Percentiles rank a stretch among this genome's conserved stretches.
These are phyloP conservation scores for Fallopia convolvulus DNA, from an alignment of 148 eudicot genomes.

Conservation along the genomic window DNA sequence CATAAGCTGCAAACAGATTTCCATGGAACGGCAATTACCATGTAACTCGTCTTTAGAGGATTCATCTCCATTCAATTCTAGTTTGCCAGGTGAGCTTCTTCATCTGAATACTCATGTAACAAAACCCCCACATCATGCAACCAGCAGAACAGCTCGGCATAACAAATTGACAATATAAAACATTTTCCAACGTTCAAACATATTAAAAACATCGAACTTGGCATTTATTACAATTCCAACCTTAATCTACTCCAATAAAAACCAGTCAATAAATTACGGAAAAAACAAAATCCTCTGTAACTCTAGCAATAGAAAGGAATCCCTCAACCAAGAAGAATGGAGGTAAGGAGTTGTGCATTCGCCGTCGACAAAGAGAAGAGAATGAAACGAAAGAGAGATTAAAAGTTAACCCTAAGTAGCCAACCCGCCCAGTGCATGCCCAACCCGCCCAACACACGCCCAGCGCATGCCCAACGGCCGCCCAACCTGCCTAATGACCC, in stretches of 20 bases:
- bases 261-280: too few relatives aligned
- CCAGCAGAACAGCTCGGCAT: background rate
- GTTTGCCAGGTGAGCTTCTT: conserved; percentile 8
- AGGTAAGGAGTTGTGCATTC: too few relatives aligned
- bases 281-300: too few relatives aligned
- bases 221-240: background rate
- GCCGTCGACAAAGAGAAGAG: too few relatives aligned
- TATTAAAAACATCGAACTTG: background rate
- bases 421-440: too few relatives aligned
- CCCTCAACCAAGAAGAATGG: background rate
- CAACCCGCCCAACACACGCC: too few relatives aligned
- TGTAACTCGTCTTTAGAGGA: conserved; percentile 43
- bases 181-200: background rate
- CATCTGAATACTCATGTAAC: background rate
- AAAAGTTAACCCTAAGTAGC: too few relatives aligned
- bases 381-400: too few relatives aligned
- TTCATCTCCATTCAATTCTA: conserved; percentile 15
- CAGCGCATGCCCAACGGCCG: too few relatives aligned
- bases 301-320: background rate
- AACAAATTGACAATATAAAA: background rate
- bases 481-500: too few relatives aligned
- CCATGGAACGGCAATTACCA: conserved; percentile 25
- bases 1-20: background rate
- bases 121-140: background rate
- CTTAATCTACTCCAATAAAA: background rate